phyloP scores from a whole-genome alignment of 345 rosid species.

The Salix viminalis region DNA sequence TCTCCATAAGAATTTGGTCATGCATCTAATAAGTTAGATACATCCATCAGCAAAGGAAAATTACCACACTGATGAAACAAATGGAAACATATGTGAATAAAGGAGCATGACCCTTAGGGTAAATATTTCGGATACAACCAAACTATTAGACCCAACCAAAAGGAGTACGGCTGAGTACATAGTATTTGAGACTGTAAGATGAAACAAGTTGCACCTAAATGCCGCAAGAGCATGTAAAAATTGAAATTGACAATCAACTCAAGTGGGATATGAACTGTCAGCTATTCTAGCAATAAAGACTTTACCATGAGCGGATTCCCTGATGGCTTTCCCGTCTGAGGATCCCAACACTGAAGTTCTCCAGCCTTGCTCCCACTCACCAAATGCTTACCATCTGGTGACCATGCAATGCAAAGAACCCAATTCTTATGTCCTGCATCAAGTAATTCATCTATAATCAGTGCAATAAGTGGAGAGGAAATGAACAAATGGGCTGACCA shows the following conservation, averaged over 20 bases:
- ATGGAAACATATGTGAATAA: too few species aligned
- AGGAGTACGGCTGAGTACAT: neutral
- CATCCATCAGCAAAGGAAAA: too few species aligned
- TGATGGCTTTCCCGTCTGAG: constrained; percentile 67
- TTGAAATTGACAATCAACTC: neutral
- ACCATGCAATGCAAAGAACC: constrained; percentile 95
- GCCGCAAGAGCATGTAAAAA: constrained; percentile 11
- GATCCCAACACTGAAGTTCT: constrained; percentile 81
- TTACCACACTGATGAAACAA: too few species aligned
- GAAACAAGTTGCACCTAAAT: neutral
- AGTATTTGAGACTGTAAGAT: too few species aligned
- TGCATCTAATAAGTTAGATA: too few species aligned
- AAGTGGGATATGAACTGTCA: neutral
- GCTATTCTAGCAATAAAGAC: constrained; percentile 14
- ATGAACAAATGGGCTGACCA: neutral
- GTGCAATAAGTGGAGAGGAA: neutral
- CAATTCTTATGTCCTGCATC: constrained; percentile 89
- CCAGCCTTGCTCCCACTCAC: constrained; percentile 90
- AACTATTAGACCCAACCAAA: neutral
- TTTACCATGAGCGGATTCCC: constrained; percentile 65
- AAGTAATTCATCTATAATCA: neutral
- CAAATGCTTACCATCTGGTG: constrained; percentile 88
- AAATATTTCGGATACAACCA: too few species aligned
- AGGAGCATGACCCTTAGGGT: too few species aligned
- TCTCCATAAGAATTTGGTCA: too few species aligned